Percentiles rank a stretch among this genome's conserved stretches.
Conservation (phyloP, 345 rosid species). For the Brassica juncea region DNA sequence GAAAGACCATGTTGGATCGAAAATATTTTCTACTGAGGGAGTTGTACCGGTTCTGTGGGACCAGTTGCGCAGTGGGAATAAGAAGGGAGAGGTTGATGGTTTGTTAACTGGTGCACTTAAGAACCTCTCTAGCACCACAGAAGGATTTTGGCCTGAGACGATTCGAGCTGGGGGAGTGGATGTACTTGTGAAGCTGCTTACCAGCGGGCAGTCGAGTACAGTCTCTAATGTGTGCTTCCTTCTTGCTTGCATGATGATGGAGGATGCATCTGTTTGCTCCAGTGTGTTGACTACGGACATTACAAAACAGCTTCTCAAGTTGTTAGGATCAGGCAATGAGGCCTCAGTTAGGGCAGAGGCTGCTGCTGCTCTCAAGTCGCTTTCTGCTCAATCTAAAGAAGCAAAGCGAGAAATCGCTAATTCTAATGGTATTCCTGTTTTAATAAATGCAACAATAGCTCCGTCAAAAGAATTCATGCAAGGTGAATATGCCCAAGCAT, state of each 20-base stretch:
- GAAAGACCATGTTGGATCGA: slow-evolving; percentile 96
- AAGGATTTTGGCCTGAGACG: slow-evolving; percentile 94
- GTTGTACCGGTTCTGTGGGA: slow-evolving; percentile 96
- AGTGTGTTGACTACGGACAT: slow-evolving; percentile 84
- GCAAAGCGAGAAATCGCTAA: slow-evolving; percentile 87
- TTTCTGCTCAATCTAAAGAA: slow-evolving; percentile 89
- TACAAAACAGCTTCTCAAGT: slow-evolving; percentile 81
- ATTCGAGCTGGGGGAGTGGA: slow-evolving; percentile 95
- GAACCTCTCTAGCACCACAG: slow-evolving; percentile 86
- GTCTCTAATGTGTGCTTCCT: slow-evolving; percentile 92
- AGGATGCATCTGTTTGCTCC: slow-evolving; percentile 84
- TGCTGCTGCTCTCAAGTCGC: slow-evolving; percentile 95
- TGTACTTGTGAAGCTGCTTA: slow-evolving; percentile 91
- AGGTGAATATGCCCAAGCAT: slow-evolving; percentile 95
- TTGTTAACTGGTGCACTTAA: slow-evolving; percentile 92
- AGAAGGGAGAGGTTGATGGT: slow-evolving; percentile 83
- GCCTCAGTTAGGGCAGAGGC: slow-evolving; percentile 98
- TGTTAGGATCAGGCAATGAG: slow-evolving; percentile 92
- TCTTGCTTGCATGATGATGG: slow-evolving; percentile 95
- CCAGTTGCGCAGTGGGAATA: slow-evolving; percentile 67
- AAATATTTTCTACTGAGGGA: slow-evolving; percentile 98
- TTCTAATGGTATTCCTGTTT: slow-evolving; percentile 84
- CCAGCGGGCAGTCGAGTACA: slow-evolving; percentile 72
- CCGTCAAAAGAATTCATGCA: slow-evolving; percentile 99
- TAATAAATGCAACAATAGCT: slow-evolving; percentile 97